Conservation (phyloP, 805 yeast species). For the Yarrowia sp. region DNA sequence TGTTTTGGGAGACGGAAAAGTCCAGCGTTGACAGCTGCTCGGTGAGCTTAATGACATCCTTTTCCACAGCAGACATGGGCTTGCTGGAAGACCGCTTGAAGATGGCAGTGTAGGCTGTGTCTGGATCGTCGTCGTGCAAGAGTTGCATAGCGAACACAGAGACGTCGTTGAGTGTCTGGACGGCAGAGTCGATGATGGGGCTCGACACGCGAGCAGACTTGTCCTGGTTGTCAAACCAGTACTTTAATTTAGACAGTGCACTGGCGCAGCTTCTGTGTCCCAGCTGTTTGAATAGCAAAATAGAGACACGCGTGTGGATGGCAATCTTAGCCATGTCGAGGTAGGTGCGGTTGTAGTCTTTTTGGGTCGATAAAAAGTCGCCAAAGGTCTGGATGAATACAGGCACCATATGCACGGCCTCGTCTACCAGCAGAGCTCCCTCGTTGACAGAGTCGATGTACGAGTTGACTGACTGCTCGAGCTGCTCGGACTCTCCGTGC, state of each 20-base stretch:
- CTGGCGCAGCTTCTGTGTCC: slow-evolving; percentile 2
- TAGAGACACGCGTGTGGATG: neutral
- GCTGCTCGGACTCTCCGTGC: slow-evolving; percentile 9
- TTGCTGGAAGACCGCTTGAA: neutral
- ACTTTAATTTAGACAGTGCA: neutral
- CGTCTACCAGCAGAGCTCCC: neutral
- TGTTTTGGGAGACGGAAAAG: neutral
- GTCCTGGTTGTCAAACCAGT: slow-evolving; percentile 14
- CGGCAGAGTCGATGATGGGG: neutral
- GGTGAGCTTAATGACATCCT: neutral
- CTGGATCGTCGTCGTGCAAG: neutral
- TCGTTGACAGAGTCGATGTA: slow-evolving; percentile 11
- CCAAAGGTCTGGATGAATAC: neutral
- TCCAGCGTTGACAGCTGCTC: slow-evolving; percentile 1
- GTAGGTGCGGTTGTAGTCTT: neutral
- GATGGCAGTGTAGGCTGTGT: neutral
- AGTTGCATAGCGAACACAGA: neutral
- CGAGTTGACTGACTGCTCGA: neutral
- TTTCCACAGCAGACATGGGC: slow-evolving; percentile 8
- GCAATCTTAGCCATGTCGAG: neutral
- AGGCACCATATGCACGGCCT: neutral
- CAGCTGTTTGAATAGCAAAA: neutral
- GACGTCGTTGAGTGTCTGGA: neutral
- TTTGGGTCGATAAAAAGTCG: neutral
- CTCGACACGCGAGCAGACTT: neutral